Evolutionary conservation across 495 filamentous ascomycete species (phyloP), one percentile per base, ranked within the genome.

Genomic region (Cryomyces minteri): DNA sequence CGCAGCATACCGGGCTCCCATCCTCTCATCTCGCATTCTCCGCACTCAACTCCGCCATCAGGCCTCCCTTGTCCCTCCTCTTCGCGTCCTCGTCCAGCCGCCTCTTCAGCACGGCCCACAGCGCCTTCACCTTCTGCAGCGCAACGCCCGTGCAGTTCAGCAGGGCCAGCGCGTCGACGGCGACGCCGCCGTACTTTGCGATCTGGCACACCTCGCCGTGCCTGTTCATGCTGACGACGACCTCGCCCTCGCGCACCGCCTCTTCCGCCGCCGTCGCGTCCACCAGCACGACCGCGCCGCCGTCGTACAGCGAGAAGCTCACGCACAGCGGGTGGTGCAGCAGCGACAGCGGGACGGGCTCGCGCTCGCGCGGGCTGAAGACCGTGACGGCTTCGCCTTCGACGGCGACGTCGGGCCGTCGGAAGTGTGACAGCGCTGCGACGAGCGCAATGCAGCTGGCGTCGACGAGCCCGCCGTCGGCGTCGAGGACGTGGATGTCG

Each of bases 201-300:
- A 95, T 70, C 64, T 87, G 82, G 55, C 87, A 94, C 18, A 95
- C 73, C 63, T 96, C 90, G 1, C 92, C 90, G 52, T 84, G 77
- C 46, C 76, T 72, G 61, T 96, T 96, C 58, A 94, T 66, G 9
- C 79, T 84, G 43, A 98, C 73, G 1, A 93, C 80, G 39, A 88
- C 69, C 56, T 85, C 83, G 12, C 81, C 87, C 34, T 87, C 80
- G 3, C 84, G 72, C 31, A 88, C 69, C 58, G 88, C 82, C 64
- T 96, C 88, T 60, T 98, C 90, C 47, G 80, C 65, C 51, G 79
- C 67, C 14, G 71, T 85, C 4, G 87, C 77, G 64, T 98, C 90
- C 5, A 88, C 47, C 32, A 94, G 57, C 45, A 80, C 68, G 5
- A 71, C 48, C 32, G 53, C 58, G 6, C 70, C 75, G 7, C 80